phyloP scores from a whole-genome alignment of 2,329 filamentous ascomycete genomes.

The Pseudopyricularia cyperi region DNA sequence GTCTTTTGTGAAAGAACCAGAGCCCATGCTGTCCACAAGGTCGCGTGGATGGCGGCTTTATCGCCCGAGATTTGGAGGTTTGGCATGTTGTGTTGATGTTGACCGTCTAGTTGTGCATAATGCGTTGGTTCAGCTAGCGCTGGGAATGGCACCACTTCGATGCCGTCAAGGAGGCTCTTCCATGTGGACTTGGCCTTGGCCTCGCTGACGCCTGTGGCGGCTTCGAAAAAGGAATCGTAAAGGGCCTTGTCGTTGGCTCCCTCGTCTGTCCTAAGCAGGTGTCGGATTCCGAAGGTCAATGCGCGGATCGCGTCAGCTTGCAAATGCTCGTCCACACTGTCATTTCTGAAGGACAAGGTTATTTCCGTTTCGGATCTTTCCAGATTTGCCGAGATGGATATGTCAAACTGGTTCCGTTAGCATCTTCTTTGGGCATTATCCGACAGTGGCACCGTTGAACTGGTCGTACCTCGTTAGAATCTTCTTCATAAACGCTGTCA shows the following conservation, averaged over 20 bases:
- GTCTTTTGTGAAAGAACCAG: background rate
- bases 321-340: background rate
- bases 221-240: background rate
- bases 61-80: background rate
- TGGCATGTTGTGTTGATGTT: background rate
- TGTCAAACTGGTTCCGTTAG: background rate
- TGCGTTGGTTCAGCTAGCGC: background rate
- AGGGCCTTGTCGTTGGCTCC: background rate
- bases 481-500: background rate
- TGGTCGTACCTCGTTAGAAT: background rate
- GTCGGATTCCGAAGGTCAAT: background rate
- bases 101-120: background rate
- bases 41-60: background rate
- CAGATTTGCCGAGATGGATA: background rate
- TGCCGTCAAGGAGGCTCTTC: background rate
- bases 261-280: background rate
- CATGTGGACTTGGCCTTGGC: background rate
- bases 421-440: background rate
- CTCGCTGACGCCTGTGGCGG: background rate
- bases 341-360: background rate
- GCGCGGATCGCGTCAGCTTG: background rate
- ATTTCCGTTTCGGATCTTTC: background rate
- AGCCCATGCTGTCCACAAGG: background rate
- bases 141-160: background rate
- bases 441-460: background rate